Conservation (phyloP, 768 basidiomycete genomes). For the Gelatoporia subvermispora region DNA sequence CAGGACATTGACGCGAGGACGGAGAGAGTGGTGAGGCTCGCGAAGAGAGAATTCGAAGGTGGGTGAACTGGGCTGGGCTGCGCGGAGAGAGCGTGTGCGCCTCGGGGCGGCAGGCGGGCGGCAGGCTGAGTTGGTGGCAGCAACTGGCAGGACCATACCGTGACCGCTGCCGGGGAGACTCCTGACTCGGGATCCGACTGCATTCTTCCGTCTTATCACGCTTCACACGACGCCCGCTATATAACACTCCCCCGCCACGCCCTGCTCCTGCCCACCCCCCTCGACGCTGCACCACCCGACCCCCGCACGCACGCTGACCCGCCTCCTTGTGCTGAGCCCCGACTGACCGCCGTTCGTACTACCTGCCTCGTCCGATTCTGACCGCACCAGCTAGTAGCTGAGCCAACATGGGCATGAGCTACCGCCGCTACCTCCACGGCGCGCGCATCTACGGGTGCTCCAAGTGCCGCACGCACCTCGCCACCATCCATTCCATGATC, state of each 20-base stretch:
- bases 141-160: too few species aligned
- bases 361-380: neutral
- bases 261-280: neutral
- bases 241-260: neutral
- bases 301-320: too few species aligned
- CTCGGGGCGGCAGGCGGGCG: neutral
- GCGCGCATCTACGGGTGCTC: slow-evolving; percentile 86
- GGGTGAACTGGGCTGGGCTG: too few species aligned
- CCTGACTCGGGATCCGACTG: neutral
- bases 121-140: too few species aligned
- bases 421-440: slow-evolving; percentile 80
- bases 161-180: too few species aligned
- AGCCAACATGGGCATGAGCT: slow-evolving; percentile 78
- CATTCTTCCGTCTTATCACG: neutral
- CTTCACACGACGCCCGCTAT: neutral
- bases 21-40: too few species aligned
- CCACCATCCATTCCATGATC: slow-evolving; percentile 89
- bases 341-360: neutral
- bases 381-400: too few species aligned
- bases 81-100: neutral
- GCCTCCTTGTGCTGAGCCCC: too few species aligned
- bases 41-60: too few species aligned
- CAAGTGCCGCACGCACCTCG: slow-evolving; percentile 83
- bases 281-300: too few species aligned
- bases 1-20: too few species aligned